phyloP scores from a whole-genome alignment of 192 early-diverging fungal genomes.

The Coemansia sp. region DNA sequence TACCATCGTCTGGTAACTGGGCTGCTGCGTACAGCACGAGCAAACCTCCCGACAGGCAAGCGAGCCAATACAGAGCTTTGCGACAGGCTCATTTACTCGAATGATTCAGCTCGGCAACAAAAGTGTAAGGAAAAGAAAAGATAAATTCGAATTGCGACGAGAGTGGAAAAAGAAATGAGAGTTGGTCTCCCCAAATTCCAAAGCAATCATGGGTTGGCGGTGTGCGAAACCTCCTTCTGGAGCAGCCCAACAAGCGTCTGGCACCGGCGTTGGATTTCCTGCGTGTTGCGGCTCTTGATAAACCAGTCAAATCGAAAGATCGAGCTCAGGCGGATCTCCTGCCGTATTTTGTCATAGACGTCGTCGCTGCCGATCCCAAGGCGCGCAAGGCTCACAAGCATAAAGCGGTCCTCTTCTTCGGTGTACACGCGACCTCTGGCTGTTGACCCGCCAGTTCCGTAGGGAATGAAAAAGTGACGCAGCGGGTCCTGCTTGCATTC shows the following conservation, averaged over 20 bases:
- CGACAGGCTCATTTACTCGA: not conserved
- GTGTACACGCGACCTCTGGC: slow-evolving; percentile 85
- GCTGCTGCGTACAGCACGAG: too few species aligned
- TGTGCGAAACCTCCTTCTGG: slow-evolving; percentile 36
- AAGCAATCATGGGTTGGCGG: not conserved
- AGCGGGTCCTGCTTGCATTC: slow-evolving; percentile 73
- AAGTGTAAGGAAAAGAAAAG: not conserved
- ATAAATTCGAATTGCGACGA: not conserved
- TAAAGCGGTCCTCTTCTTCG: slow-evolving; percentile 96
- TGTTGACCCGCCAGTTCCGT: slow-evolving; percentile 66
- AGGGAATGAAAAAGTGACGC: slow-evolving; percentile 86
- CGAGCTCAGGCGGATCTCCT: slow-evolving; percentile 77
- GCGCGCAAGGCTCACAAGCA: slow-evolving; percentile 85
- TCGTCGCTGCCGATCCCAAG: slow-evolving; percentile 90
- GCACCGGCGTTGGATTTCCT: slow-evolving; percentile 82
- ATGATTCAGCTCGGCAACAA: not conserved
- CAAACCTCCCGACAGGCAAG: not conserved
- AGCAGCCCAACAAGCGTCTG: slow-evolving; percentile 70
- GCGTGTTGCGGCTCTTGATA: slow-evolving; percentile 88
- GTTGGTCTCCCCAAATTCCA: not conserved
- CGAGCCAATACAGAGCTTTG: not conserved
- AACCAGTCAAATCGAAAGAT: slow-evolving; percentile 98
- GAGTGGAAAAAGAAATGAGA: not conserved
- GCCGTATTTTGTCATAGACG: slow-evolving; percentile 89
- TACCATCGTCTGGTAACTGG: not conserved